Conservation (phyloP, 2,329 filamentous ascomycete genomes). For the Pseudocercospora musae region DNA sequence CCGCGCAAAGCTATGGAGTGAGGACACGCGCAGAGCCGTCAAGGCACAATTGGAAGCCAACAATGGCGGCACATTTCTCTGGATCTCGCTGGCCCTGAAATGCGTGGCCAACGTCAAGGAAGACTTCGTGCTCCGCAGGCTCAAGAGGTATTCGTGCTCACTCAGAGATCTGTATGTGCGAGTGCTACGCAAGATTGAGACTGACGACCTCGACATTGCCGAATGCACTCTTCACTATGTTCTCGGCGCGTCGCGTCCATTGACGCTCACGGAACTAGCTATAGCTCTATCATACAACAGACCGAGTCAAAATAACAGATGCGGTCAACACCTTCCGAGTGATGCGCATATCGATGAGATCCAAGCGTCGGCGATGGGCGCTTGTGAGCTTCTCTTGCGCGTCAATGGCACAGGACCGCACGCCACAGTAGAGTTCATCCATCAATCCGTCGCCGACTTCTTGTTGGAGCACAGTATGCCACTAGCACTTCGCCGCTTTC, state of each 20-base stretch:
- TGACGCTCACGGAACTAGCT: constrained; percentile 5
- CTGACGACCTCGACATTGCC: not conserved
- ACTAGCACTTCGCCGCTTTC: not conserved
- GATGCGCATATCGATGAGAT: constrained; percentile 4
- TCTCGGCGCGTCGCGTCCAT: not conserved
- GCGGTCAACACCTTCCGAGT: not conserved
- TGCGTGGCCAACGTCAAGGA: not conserved
- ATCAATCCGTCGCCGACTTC: constrained; percentile 8
- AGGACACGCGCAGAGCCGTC: not conserved
- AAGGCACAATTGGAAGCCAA: not conserved
- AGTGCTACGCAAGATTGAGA: not conserved
- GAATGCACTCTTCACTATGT: constrained; percentile 1
- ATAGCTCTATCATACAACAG: constrained; percentile 2
- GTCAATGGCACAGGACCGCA: constrained; percentile 1
- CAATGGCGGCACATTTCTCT: constrained; percentile 9
- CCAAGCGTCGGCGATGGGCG: not conserved
- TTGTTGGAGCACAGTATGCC: constrained; percentile 5
- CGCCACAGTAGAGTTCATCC: constrained; percentile 1
- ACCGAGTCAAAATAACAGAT: not conserved
- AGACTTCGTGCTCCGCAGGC: not conserved
- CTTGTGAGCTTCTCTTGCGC: not conserved
- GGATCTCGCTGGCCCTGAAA: constrained; percentile 5
- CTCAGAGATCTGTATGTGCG: constrained; percentile 4
- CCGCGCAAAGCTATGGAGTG: not conserved
- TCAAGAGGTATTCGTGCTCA: not conserved